Conservation (phyloP, 805 yeast species). For the Suhomyces sp. region DNA sequence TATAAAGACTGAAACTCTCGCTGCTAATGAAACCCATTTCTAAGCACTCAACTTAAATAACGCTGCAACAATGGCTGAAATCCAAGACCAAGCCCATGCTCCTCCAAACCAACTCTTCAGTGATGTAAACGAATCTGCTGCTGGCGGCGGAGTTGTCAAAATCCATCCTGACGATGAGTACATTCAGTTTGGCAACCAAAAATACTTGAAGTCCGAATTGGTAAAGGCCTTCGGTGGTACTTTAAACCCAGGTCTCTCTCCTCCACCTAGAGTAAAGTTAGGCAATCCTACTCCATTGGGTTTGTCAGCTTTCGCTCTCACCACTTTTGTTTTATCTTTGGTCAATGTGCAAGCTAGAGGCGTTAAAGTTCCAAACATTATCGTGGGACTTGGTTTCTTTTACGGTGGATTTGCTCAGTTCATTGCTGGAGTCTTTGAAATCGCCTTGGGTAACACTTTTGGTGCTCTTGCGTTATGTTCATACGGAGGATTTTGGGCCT, state of each 20-base stretch:
- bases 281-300: slow-evolving; percentile 81
- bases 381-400: slow-evolving; percentile 64
- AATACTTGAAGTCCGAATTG: slow-evolving; percentile 60
- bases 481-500: slow-evolving; percentile 75
- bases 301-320: slow-evolving; percentile 64
- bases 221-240: slow-evolving; percentile 79
- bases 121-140: slow-evolving; percentile 2
- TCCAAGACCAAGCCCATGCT: slow-evolving; percentile 36
- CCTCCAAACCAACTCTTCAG: slow-evolving; percentile 20
- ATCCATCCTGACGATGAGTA: slow-evolving; percentile 54
- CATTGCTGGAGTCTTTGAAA: slow-evolving; percentile 73
- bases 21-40: not conserved
- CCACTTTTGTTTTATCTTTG: slow-evolving; percentile 63
- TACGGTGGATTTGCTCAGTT: slow-evolving; percentile 73
- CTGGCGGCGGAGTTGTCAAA: slow-evolving; percentile 7
- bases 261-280: slow-evolving; percentile 37
- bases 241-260: slow-evolving; percentile 59
- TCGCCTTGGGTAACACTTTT: slow-evolving; percentile 72
- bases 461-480: slow-evolving; percentile 63
- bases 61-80: slow-evolving; percentile 18
- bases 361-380: slow-evolving; percentile 55
- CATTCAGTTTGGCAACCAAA: slow-evolving; percentile 68
- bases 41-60: not conserved
- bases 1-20: not conserved
- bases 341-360: slow-evolving; percentile 68